Base-by-base conservation (phyloP, 2,329 filamentous ascomycete genomes). In the Raffaelea ambrosiae region DNA sequence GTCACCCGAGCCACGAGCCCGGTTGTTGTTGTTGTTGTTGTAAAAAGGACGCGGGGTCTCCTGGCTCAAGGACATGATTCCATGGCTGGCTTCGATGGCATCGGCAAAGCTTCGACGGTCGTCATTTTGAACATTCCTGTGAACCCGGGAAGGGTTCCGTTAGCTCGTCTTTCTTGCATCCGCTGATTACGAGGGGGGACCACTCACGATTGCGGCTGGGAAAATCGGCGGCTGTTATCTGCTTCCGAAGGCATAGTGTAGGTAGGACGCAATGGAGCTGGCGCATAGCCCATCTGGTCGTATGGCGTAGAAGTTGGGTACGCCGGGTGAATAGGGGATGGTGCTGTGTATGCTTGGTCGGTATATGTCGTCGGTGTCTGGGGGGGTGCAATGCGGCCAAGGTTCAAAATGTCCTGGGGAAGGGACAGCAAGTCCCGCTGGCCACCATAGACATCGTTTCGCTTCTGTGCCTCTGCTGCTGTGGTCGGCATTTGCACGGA, bases 1-100 rank as follows among this genome's bases (percentile, higher is more conserved):
- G 60, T 95, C 90, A 48, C 81, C 76, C 1, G 89, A 89, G 48
- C 80, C 83, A 54, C 88, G 77, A 49, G 78, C 76, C 49, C 82
- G 72, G 51, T 62, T 69, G 52, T 75, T 88, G 61, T 7, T 13
- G 26, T n/a, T 7, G 26, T 29, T 29, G 26, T 29, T 29, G 13
- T 95, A 95, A 58, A 95, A 88, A 62, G 91, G 93, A 53, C 90
- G 76, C 13, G 90, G 88, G 1, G 89, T 95, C 58, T 96, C 89
- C 68, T 96, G 89, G 76, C 88, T 95, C 77, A 97, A 86, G 35
- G 89, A 88, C 22, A 96, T 78, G 87, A 97, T 96, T 57, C 89
- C 88, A 52, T 93, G 86, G 63, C 89, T 90, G 21, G 90, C 90
- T 64, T 96, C 91, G 48, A 97, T 81, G 23, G 88, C 88, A 62